Conservation (phyloP, 352 stramenopile species). For the Pythium scleroteichum region DNA sequence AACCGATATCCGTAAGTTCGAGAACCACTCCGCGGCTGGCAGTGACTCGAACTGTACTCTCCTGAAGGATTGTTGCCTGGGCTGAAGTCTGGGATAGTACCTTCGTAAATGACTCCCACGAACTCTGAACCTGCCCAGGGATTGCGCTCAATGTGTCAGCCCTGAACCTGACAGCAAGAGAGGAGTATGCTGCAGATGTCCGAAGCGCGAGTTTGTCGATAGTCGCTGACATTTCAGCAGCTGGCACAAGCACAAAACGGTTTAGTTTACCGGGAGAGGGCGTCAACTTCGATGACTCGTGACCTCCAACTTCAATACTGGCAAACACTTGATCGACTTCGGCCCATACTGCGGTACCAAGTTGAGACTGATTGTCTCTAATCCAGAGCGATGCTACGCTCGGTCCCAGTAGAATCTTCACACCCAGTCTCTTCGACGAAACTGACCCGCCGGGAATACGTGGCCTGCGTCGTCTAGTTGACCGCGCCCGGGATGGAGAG, state of each 20-base stretch:
- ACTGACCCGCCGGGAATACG: neutral
- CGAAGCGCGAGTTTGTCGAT: slow-evolving; percentile 57
- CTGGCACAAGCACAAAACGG: slow-evolving; percentile 39
- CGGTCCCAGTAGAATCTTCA: slow-evolving; percentile 68
- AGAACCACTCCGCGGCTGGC: slow-evolving; percentile 11
- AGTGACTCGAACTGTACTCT: slow-evolving; percentile 40
- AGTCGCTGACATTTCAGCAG: slow-evolving; percentile 57
- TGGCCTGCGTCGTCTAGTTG: too few species aligned
- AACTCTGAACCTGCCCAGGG: slow-evolving; percentile 43
- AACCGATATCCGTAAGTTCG: neutral
- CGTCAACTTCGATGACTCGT: slow-evolving; percentile 12
- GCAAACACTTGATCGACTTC: slow-evolving; percentile 64
- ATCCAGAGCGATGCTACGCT: slow-evolving; percentile 67
- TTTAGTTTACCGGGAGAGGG: slow-evolving; percentile 31
- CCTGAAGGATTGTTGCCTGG: slow-evolving; percentile 48
- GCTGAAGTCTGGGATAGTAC: slow-evolving; percentile 44
- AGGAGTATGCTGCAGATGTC: slow-evolving; percentile 39
- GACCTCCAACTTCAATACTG: slow-evolving; percentile 42
- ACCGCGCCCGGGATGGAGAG: too few species aligned
- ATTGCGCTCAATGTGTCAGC: slow-evolving; percentile 36
- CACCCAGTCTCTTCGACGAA: neutral
- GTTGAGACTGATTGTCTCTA: neutral
- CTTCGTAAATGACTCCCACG: slow-evolving; percentile 50
- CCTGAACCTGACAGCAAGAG: slow-evolving; percentile 47
- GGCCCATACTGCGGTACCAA: slow-evolving; percentile 34